These are phyloP conservation scores for Gymnopilus dilepis DNA, from an alignment of 768 basidiomycete genomes.

Conservation along the genomic window DNA sequence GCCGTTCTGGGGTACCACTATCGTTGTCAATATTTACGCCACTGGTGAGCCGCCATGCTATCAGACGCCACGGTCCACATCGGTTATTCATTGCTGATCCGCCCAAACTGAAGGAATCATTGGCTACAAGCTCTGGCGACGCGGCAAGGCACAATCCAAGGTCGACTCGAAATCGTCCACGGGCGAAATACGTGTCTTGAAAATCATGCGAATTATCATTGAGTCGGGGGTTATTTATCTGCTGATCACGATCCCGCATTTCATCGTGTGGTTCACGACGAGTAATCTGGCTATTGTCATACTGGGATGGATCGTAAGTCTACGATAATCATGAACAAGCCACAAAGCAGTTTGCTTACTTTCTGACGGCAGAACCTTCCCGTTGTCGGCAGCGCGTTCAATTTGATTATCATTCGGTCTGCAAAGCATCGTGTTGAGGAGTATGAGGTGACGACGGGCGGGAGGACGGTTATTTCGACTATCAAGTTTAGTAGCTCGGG, in stretches of 20 bases:
- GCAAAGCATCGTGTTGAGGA: conserved; percentile 9
- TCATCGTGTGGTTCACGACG: conserved; percentile 21
- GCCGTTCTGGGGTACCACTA: conserved; percentile 23
- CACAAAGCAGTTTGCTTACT: no score
- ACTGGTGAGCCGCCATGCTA: conserved; percentile 9
- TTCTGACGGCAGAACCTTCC: conserved; percentile 16
- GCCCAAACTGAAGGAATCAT: conserved; percentile 11
- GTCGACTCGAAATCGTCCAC: not conserved
- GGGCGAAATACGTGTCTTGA: conserved; percentile 7
- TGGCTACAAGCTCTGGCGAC: conserved; percentile 14
- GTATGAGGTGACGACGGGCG: not conserved
- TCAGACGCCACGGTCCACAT: not conserved
- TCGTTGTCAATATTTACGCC: conserved; percentile 21
- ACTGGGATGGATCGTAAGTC: conserved; percentile 16
- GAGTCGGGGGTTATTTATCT: conserved; percentile 21
- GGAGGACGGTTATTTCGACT: not conserved
- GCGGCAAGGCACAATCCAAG: not conserved
- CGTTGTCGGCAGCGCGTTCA: conserved; percentile 22
- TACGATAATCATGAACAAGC: not conserved
- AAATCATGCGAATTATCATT: conserved; percentile 14
- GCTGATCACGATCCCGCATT: conserved; percentile 17
- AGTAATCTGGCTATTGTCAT: conserved; percentile 8
- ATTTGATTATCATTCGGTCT: conserved; percentile 20
- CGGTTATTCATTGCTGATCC: no score
- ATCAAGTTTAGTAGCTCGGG: not conserved